A percentile compares a stretch with the other conserved stretches of the same genome.
Conservation (phyloP, 305 asterid species). For the Fraxinus paxiana region DNA sequence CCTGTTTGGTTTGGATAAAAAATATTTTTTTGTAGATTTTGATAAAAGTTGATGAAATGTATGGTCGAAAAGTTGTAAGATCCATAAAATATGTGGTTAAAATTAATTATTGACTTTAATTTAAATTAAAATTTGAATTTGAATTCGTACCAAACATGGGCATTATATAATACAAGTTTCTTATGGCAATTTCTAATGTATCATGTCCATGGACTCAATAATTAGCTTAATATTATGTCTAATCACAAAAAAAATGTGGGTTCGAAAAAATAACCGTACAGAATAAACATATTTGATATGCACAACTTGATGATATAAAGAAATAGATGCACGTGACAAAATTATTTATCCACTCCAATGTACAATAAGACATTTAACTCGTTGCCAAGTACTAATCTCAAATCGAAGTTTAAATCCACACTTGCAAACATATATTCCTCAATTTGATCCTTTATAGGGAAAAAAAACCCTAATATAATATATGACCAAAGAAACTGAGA, state of each 20-base stretch:
- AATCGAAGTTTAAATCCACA: neutral
- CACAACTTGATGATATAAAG: neutral
- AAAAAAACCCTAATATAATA: neutral
- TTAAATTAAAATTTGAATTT: no score
- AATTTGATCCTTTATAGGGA: neutral
- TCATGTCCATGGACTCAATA: neutral
- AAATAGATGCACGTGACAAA: neutral
- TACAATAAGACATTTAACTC: neutral
- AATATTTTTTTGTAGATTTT: no score
- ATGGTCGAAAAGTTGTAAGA: no score
- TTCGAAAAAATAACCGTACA: neutral
- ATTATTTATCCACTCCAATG: neutral
- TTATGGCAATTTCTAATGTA: neutral
- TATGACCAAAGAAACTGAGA: neutral
- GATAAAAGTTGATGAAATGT: no score
- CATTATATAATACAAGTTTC: neutral
- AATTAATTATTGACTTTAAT: no score
- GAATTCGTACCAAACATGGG: no score
- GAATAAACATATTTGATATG: neutral
- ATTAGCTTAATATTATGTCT: neutral
- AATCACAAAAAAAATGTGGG: neutral
- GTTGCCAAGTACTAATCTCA: neutral
- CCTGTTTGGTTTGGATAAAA: no score
- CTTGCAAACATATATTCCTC: neutral
- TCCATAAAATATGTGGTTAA: no score